These are phyloP conservation scores for Aphelidium insulamus DNA, from an alignment of 371 early-diverging fungal genomes.

Conservation along the genomic window DNA sequence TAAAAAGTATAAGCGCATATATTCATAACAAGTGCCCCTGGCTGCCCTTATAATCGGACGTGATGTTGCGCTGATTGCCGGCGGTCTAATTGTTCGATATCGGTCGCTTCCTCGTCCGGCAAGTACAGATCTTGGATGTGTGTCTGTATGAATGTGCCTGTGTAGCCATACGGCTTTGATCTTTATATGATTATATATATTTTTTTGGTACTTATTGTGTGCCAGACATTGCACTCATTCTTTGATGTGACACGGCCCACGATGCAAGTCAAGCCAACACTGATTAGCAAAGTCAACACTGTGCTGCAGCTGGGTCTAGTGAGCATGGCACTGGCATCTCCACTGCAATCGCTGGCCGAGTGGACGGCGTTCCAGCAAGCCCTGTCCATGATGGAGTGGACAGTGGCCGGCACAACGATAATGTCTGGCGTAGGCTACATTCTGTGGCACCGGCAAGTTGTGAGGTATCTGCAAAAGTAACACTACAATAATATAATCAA, in stretches of 20 bases:
- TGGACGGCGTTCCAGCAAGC: conserved; percentile 70
- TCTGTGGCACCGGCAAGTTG: conserved; percentile 9
- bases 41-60: conserved; percentile 67
- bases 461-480: neutral
- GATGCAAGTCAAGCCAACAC: conserved; percentile 69
- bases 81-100: conserved; percentile 68
- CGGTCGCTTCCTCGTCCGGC: conserved; percentile 69
- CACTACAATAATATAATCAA: neutral
- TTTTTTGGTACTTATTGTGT: conserved; percentile 1
- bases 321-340: neutral
- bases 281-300: conserved; percentile 44
- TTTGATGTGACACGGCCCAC: conserved; percentile 77
- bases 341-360: too few species aligned
- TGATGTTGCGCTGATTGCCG: conserved; percentile 56
- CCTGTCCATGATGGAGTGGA: conserved; percentile 25
- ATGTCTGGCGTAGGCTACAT: conserved; percentile 56
- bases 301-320: neutral
- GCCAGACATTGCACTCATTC: conserved; percentile 63
- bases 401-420: conserved; percentile 57
- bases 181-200: conserved; percentile 1
- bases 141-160: neutral
- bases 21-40: conserved; percentile 25
- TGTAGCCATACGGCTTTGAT: neutral
- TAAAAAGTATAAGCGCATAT: neutral
- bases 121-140: conserved; percentile 4